Conservation (phyloP, 148 eudicot species). For the Euryodendron excelsum region DNA sequence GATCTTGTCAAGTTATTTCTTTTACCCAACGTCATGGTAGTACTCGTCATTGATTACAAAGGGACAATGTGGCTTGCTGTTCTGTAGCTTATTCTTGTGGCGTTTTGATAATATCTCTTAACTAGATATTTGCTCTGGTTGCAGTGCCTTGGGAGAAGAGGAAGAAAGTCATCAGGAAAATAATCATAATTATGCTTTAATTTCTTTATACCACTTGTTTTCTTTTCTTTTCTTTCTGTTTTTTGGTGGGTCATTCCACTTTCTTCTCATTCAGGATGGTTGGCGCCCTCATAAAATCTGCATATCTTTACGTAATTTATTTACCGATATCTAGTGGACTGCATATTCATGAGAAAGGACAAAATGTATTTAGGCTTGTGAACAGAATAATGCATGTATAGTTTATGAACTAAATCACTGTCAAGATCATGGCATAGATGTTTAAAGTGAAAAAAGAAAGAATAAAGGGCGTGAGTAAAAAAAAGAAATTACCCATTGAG, state of each 20-base stretch:
- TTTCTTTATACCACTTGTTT: background rate
- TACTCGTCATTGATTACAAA: background rate
- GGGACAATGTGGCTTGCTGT: background rate
- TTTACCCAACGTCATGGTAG: conserved; percentile 80
- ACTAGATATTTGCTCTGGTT: conserved; percentile 24
- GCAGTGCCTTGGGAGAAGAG: conserved; percentile 90
- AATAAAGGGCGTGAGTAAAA: background rate
- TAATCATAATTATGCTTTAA: too few relatives aligned
- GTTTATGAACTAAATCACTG: background rate
- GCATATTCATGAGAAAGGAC: background rate
- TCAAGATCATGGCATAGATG: background rate
- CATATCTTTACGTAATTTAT: background rate
- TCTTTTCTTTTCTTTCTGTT: background rate
- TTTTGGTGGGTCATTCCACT: background rate
- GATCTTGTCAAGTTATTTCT: conserved; percentile 93
- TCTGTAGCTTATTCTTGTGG: too few relatives aligned
- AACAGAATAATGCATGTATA: background rate
- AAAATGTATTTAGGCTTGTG: background rate
- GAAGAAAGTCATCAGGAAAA: conserved; percentile 58
- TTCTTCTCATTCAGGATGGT: background rate
- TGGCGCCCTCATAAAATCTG: background rate
- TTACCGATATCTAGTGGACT: background rate
- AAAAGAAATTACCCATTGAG: background rate
- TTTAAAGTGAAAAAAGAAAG: background rate
- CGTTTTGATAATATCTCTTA: background rate